phyloP scores from a whole-genome alignment of 257 asterid species.

The Rauvolfia tetraphylla region DNA sequence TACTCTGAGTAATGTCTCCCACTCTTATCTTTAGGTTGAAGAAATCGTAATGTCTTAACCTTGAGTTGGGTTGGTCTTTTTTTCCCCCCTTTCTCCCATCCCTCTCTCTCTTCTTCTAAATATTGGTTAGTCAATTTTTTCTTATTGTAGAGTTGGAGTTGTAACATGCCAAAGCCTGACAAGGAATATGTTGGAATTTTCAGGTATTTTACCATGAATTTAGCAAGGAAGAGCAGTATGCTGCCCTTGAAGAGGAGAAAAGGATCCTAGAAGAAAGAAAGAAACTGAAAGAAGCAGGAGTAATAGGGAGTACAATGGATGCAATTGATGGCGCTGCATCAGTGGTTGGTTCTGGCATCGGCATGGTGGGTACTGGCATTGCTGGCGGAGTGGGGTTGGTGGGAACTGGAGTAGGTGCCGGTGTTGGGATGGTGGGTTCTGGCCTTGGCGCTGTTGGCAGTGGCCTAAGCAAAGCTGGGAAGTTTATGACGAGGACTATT shows the following conservation, averaged over 20 bases:
- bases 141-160: neutral
- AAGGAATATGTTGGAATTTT: slow-evolving; percentile 14
- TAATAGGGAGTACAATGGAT: slow-evolving; percentile 93
- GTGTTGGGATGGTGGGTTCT: slow-evolving; percentile 71
- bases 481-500: slow-evolving; percentile 83
- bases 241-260: slow-evolving; percentile 85
- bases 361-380: slow-evolving; percentile 59
- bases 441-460: slow-evolving; percentile 84
- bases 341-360: slow-evolving; percentile 60
- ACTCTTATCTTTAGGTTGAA: neutral
- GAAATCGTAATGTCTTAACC: neutral
- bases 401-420: slow-evolving; percentile 74
- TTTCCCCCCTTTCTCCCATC: no score
- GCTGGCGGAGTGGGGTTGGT: slow-evolving; percentile 72
- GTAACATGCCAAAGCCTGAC: neutral
- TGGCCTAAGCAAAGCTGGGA: slow-evolving; percentile 85
- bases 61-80: neutral
- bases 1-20: neutral
- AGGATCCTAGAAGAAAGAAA: slow-evolving; percentile 71
- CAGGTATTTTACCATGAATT: slow-evolving; percentile 83
- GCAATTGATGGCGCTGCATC: slow-evolving; percentile 85
- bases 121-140: neutral
- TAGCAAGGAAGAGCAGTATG: slow-evolving; percentile 80
- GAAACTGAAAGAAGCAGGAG: slow-evolving; percentile 90
- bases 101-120: neutral